Evolutionary conservation across 306 rosid species (phyloP).

Genomic region (Corylus heterophylla): DNA sequence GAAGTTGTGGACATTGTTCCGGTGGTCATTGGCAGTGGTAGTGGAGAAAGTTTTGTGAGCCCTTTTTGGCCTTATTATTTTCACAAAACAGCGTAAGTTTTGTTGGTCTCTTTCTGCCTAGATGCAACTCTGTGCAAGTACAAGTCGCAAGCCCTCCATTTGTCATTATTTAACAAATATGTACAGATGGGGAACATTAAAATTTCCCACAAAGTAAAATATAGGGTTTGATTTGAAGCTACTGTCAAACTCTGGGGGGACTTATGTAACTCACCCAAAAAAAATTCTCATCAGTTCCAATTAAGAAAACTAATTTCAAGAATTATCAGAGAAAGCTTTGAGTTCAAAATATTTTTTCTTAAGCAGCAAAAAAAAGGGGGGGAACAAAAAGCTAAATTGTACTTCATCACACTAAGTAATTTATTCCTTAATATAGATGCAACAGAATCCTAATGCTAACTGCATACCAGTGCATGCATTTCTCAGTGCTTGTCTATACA

Average conservation of each 20-base stretch:
- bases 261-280: not conserved
- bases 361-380: not conserved
- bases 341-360: not conserved
- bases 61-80: not conserved
- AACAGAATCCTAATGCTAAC: not conserved
- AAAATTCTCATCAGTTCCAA: not conserved
- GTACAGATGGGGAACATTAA: not conserved
- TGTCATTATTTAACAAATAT: not conserved
- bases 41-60: no score
- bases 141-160: not conserved
- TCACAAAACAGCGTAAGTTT: not conserved
- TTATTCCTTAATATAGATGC: constrained; percentile 13
- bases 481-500: not conserved
- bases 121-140: not conserved
- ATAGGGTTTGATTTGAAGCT: not conserved
- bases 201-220: not conserved
- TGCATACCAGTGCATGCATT: constrained; percentile 9
- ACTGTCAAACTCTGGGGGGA: not conserved
- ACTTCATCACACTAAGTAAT: constrained; percentile 14
- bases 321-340: not conserved
- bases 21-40: not conserved
- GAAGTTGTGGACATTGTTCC: not conserved
- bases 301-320: not conserved
- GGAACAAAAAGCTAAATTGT: not conserved
- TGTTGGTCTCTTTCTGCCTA: not conserved